phyloP scores from a whole-genome alignment of 2,329 filamentous ascomycete genomes.

The Escovopsis sp. region DNA sequence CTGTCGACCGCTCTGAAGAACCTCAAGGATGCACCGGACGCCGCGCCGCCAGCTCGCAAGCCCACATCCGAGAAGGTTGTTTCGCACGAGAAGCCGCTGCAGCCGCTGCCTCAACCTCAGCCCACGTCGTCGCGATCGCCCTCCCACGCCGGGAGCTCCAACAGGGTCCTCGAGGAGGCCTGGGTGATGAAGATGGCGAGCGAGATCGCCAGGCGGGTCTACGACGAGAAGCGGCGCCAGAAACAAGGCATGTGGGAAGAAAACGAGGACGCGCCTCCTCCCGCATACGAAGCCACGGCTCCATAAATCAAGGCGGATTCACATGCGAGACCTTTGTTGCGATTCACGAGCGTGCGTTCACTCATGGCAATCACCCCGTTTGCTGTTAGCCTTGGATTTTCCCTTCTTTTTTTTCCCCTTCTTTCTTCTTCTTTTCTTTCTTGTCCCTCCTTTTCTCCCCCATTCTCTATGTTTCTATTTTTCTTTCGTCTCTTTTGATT shows the following conservation, averaged over 20 bases:
- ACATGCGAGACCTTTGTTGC: too few species aligned
- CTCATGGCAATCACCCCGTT: too few species aligned
- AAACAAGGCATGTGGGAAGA: conserved; percentile 28
- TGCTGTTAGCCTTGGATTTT: too few species aligned
- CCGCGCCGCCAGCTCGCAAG: conserved; percentile 1
- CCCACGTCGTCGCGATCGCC: conserved; percentile 14
- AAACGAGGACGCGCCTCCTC: conserved; percentile 42
- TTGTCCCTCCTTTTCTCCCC: too few species aligned
- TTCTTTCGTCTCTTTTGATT: too few species aligned
- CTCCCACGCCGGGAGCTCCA: not conserved
- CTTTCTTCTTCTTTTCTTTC: too few species aligned
- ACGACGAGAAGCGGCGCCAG: conserved; percentile 60
- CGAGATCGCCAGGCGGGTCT: conserved; percentile 76
- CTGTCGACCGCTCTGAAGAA: conserved; percentile 11
- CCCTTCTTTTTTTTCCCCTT: too few species aligned
- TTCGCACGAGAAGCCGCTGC: conserved; percentile 12
- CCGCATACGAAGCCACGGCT: conserved; percentile 42
- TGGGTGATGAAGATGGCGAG: conserved; percentile 90
- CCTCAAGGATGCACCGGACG: conserved; percentile 8
- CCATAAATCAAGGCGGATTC: conserved; percentile 17
- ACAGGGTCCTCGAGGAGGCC: conserved; percentile 51
- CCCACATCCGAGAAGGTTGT: conserved; percentile 1
- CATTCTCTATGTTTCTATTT: too few species aligned
- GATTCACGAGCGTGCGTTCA: too few species aligned
- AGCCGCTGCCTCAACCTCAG: conserved; percentile 24